A percentile compares a stretch with the other conserved stretches of the same genome.
phyloP scores from a whole-genome alignment of 1,284 basidiomycete genomes.

The Pseudozyma pruni region DNA sequence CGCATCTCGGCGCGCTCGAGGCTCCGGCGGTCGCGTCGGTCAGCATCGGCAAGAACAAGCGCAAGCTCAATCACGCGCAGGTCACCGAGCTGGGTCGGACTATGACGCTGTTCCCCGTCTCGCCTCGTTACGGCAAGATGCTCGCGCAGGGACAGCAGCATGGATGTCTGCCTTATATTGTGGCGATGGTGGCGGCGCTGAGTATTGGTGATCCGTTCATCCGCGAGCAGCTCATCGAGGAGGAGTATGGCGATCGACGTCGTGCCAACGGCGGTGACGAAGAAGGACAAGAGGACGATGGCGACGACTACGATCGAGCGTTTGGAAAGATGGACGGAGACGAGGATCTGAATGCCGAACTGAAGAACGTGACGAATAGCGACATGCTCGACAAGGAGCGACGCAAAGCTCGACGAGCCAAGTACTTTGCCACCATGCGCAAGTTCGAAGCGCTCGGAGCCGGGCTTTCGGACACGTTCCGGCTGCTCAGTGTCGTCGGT shows the following conservation, averaged over 20 bases:
- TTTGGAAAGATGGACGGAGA: constrained; percentile 70
- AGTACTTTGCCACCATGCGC: constrained; percentile 70
- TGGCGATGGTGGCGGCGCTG: constrained; percentile 89
- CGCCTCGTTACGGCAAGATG: constrained; percentile 94
- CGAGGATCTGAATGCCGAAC: constrained; percentile 70
- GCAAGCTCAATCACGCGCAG: constrained; percentile 64
- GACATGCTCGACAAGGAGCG: constrained; percentile 74
- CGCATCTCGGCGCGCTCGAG: constrained; percentile 79
- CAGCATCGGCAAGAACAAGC: constrained; percentile 68
- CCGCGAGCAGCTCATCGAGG: constrained; percentile 76
- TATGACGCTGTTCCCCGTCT: constrained; percentile 93
- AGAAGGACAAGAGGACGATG: constrained; percentile 72
- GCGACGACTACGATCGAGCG: constrained; percentile 71
- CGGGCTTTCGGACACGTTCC: constrained; percentile 88
- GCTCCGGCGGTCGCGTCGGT: constrained; percentile 70
- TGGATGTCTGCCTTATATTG: constrained; percentile 88
- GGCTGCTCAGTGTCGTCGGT: constrained; percentile 87
- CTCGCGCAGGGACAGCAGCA: constrained; percentile 90
- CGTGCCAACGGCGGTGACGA: constrained; percentile 68
- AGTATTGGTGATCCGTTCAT: constrained; percentile 97
- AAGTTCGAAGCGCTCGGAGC: constrained; percentile 82
- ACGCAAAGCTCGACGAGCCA: constrained; percentile 76
- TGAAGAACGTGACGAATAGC: constrained; percentile 70
- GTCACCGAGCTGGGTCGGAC: constrained; percentile 88
- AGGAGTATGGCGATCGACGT: constrained; percentile 67